Evolutionary conservation across 2,329 filamentous ascomycete species (phyloP).

Genomic region (Ciborinia camelliae): DNA sequence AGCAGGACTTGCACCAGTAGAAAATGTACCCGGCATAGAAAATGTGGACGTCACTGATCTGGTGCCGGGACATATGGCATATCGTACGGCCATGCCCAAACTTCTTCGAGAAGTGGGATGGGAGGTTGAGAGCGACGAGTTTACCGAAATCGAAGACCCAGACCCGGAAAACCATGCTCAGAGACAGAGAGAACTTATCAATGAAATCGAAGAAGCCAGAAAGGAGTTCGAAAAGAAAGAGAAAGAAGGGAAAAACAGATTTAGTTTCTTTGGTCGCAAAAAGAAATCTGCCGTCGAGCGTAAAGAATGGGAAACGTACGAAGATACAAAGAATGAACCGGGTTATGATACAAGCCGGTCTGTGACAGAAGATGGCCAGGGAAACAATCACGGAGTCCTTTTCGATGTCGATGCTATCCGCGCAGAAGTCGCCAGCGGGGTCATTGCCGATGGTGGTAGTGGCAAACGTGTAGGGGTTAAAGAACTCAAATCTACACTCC

Average conservation of each 20-base stretch:
- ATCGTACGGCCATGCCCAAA: conserved; percentile 86
- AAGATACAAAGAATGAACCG: conserved; percentile 60
- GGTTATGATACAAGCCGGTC: conserved; percentile 9
- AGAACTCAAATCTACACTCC: conserved; percentile 83
- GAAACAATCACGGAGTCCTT: conserved; percentile 54
- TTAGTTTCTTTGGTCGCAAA: conserved; percentile 78
- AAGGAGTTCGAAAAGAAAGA: conserved; percentile 80
- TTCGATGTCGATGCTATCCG: conserved; percentile 96
- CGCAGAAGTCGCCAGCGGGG: conserved; percentile 63
- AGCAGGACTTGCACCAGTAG: conserved; percentile 75
- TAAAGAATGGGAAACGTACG: conserved; percentile 92
- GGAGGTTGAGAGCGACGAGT: conserved; percentile 89
- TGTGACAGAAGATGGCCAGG: conserved; percentile 32
- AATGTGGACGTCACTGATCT: conserved; percentile 84
- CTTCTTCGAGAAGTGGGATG: conserved; percentile 85
- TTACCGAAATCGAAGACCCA: conserved; percentile 93
- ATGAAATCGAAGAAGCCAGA: conserved; percentile 92
- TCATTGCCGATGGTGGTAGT: not conserved
- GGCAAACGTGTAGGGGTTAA: conserved; percentile 56
- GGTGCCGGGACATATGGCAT: conserved; percentile 94
- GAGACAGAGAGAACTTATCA: conserved; percentile 88
- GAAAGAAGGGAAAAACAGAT: conserved; percentile 53
- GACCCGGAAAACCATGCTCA: conserved; percentile 90
- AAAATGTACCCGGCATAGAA: conserved; percentile 75
- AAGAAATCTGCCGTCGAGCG: conserved; percentile 69